A percentile compares a stretch with the other conserved stretches of the same genome.
Conservation (phyloP, 208 protist species). For the Acanthamoeba castellanii region DNA sequence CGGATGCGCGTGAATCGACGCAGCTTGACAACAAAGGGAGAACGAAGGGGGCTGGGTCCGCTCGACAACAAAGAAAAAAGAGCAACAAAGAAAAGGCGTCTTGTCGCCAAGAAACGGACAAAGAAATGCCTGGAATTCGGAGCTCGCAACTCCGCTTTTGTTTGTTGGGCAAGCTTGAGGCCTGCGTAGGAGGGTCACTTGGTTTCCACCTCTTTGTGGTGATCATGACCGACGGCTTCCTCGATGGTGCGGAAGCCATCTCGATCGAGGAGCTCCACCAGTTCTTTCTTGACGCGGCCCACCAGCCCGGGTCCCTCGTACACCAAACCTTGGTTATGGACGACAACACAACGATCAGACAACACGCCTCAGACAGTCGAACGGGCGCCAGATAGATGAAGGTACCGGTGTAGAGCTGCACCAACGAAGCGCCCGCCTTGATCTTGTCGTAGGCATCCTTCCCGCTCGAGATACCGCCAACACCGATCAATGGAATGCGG, state of each 20-base stretch:
- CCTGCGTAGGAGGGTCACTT: background rate
- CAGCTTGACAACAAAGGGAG: background rate
- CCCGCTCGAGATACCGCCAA: constrained; percentile 84
- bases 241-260: constrained; percentile 82
- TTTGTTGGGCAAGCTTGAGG: background rate
- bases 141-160: background rate
- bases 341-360: no score
- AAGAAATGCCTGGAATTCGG: background rate
- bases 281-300: constrained; percentile 80
- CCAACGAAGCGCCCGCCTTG: constrained; percentile 83
- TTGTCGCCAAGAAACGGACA: background rate
- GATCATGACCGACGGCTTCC: constrained; percentile 84
- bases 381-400: background rate
- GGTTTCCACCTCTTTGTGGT: constrained; percentile 33
- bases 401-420: constrained; percentile 87
- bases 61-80: background rate
- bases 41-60: background rate
- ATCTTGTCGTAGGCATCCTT: constrained; percentile 89
- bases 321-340: background rate
- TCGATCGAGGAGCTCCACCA: constrained; percentile 61
- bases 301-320: constrained; percentile 84
- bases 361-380: no score
- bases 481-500: constrained; percentile 75
- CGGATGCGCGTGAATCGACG: background rate
- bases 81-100: background rate